Evolutionary conservation across 768 basidiomycete genomes (phyloP).

Genomic region (Lactarius sanguifluus): DNA sequence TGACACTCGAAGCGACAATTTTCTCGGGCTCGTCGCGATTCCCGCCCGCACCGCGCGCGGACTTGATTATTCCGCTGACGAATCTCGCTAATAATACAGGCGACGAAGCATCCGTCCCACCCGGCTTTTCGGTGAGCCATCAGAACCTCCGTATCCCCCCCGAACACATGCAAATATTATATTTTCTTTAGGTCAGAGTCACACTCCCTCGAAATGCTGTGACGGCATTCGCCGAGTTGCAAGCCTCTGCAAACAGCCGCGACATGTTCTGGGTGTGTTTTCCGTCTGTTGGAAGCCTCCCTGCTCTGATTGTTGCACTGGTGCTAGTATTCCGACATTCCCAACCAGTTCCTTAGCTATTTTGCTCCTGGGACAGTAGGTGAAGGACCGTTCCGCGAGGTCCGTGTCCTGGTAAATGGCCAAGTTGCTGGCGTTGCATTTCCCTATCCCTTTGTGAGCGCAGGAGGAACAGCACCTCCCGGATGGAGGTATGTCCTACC

Average conservation of each 20-base stretch:
- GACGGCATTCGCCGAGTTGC: conserved; percentile 65
- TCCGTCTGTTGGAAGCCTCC: background rate
- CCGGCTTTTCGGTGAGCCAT: conserved; percentile 59
- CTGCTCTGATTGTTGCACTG: background rate
- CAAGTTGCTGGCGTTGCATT: conserved; percentile 55
- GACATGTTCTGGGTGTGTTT: conserved; percentile 76
- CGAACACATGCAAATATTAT: background rate
- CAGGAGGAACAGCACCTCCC: conserved; percentile 50
- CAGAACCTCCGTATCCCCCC: background rate
- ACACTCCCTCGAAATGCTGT: conserved; percentile 71
- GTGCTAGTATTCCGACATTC: conserved; percentile 62
- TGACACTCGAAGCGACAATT: conserved; percentile 69
- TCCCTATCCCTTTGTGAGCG: conserved; percentile 42
- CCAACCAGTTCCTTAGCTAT: conserved; percentile 55
- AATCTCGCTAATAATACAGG: conserved; percentile 47
- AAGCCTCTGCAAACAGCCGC: conserved; percentile 61
- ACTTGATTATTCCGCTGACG: conserved; percentile 62
- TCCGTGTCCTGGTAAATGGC: conserved; percentile 57
- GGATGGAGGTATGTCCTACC: conserved; percentile 58
- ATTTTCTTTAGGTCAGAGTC: conserved; percentile 52
- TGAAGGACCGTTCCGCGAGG: conserved; percentile 59
- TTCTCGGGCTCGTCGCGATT: conserved; percentile 56
- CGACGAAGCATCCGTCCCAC: conserved; percentile 75
- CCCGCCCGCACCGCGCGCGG: conserved; percentile 48
- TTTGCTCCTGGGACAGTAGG: conserved; percentile 53